phyloP scores from a whole-genome alignment of 306 rosid species.

The Quercus cerris region DNA sequence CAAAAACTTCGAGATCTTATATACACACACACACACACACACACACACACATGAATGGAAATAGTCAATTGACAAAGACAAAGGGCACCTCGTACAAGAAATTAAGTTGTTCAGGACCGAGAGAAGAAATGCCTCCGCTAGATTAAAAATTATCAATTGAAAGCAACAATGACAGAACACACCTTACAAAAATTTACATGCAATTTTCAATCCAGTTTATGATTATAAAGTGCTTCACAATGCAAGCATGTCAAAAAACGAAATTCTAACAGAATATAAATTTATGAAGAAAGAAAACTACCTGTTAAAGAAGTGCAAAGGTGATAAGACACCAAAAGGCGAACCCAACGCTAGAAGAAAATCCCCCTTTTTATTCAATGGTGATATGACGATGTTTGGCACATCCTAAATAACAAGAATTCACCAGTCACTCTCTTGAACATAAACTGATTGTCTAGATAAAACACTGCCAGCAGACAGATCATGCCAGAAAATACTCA shows the following conservation, averaged over 20 bases:
- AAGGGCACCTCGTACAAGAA: neutral
- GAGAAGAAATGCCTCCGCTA: too few species aligned
- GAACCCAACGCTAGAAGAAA: conserved; percentile 87
- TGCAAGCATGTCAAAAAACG: neutral
- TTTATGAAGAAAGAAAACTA: conserved; percentile 17
- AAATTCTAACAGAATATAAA: neutral
- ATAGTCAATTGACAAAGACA: conserved; percentile 8
- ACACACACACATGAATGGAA: neutral
- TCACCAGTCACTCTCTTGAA: conserved; percentile 23
- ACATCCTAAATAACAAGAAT: conserved; percentile 42
- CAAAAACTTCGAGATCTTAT: neutral
- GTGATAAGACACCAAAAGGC: conserved; percentile 93
- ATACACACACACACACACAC: too few species aligned
- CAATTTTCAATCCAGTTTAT: neutral
- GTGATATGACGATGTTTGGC: conserved; percentile 46
- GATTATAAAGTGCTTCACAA: neutral
- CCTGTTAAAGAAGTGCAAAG: conserved; percentile 92
- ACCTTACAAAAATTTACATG: neutral
- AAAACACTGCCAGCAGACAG: conserved; percentile 21
- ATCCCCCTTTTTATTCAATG: conserved; percentile 68
- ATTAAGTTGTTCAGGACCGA: neutral
- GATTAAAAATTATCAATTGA: neutral
- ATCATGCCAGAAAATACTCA: conserved; percentile 3
- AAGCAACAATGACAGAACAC: neutral
- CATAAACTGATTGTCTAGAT: neutral